Evolutionary conservation across 1,139 yeast species (phyloP).

Genomic region (Yamadazyma blattariae): DNA sequence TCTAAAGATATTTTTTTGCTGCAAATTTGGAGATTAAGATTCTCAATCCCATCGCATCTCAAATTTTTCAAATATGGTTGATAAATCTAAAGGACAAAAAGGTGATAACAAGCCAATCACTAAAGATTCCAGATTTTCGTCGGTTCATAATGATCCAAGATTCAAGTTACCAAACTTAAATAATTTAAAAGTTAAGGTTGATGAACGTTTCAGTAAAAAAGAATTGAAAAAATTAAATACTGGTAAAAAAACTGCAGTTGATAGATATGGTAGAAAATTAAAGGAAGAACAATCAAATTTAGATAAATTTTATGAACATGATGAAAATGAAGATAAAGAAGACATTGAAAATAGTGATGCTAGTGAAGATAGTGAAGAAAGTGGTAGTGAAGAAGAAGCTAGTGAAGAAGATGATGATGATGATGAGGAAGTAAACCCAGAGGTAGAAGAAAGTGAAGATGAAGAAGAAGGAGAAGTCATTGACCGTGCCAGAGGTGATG

Average conservation of each 20-base stretch:
- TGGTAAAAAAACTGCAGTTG: constrained; percentile 60
- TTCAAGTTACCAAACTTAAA: constrained; percentile 73
- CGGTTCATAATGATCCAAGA: constrained; percentile 85
- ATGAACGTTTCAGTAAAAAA: constrained; percentile 75
- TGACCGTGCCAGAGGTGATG: constrained; percentile 74
- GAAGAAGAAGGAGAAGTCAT: constrained; percentile 26
- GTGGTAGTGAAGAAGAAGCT: constrained; percentile 11
- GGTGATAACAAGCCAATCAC: constrained; percentile 33
- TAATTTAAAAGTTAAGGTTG: constrained; percentile 74
- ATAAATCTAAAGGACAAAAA: constrained; percentile 8
- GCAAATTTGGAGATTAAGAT: no score
- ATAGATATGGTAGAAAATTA: constrained; percentile 80
- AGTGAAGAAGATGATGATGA: constrained; percentile 16
- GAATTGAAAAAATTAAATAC: constrained; percentile 64
- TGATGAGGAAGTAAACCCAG: constrained; percentile 17
- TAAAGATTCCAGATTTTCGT: constrained; percentile 71
- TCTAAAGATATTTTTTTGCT: no score
- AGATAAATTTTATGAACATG: constrained; percentile 61
- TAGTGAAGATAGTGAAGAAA: constrained; percentile 13
- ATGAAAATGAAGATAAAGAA: constrained; percentile 20
- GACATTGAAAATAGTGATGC: constrained; percentile 13
- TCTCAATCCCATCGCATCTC: constrained; percentile 8
- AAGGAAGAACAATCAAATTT: constrained; percentile 45
- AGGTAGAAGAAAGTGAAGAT: constrained; percentile 1
- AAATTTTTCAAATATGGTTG: constrained; percentile 20